A percentile compares a stretch with the other conserved stretches of the same genome.
Conservation (phyloP, 192 early-diverging fungal genomes). For the Backusella circina region DNA sequence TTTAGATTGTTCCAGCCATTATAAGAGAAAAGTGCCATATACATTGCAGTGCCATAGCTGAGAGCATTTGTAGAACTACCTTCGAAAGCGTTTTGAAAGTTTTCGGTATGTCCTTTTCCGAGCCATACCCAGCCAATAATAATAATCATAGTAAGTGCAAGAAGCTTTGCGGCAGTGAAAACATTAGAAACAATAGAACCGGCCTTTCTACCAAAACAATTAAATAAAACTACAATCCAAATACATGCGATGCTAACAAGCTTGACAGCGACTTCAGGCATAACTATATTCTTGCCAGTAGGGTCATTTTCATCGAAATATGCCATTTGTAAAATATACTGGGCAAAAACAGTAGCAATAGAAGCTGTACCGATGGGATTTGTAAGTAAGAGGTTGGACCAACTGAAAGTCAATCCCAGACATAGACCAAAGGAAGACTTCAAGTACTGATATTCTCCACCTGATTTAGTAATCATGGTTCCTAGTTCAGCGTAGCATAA, state of each 20-base stretch:
- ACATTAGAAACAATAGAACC: constrained; percentile 59
- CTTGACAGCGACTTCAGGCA: constrained; percentile 20
- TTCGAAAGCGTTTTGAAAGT: constrained; percentile 52
- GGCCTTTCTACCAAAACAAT: constrained; percentile 39
- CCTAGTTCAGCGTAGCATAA: constrained; percentile 89
- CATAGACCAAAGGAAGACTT: constrained; percentile 55
- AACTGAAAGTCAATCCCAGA: constrained; percentile 52
- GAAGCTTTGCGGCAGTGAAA: constrained; percentile 67
- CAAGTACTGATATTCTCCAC: constrained; percentile 85
- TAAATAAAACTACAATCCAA: constrained; percentile 34
- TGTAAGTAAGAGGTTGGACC: constrained; percentile 50
- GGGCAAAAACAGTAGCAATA: constrained; percentile 59
- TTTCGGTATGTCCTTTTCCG: constrained; percentile 47
- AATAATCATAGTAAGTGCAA: constrained; percentile 66
- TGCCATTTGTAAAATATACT: constrained; percentile 64
- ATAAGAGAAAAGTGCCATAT: constrained; percentile 57
- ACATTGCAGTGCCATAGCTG: constrained; percentile 68
- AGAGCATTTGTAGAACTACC: constrained; percentile 49
- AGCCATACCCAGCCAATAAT: constrained; percentile 64
- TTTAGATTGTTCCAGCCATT: constrained; percentile 69
- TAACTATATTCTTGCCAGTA: neutral
- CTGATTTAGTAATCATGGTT: constrained; percentile 76
- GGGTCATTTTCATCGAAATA: constrained; percentile 18
- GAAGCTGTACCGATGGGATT: constrained; percentile 49
- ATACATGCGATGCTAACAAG: constrained; percentile 28